Evolutionary conservation across 2,329 filamentous ascomycete species (phyloP), one percentile per base, ranked within the genome.

Genomic region (Microsporum audouinii): DNA sequence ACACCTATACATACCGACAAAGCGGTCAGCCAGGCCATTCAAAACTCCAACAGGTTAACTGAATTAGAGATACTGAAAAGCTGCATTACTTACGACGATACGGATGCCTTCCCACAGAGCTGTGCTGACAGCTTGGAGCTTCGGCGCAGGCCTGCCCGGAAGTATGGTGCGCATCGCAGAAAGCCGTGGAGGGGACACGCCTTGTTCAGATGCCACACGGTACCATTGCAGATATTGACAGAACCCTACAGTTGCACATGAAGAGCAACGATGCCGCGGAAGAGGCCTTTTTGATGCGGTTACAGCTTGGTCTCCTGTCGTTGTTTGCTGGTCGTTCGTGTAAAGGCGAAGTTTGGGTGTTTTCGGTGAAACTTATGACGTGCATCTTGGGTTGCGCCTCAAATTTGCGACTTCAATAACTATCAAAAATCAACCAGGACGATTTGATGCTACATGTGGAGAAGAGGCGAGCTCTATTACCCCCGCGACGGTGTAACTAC

Each of bases 91-190:
- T 77, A 89, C 88, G 73, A 89, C 84, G 66, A 92, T 81, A 67
- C 88, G 85, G 70, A 82, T 81, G 66, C 81, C 80, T 68, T 88
- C 82, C 87, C 88, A 94, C 71, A 83, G 80, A 72, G 85, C 87
- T 63, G 85, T 87, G 73, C 84, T 84, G 71, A 91, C 79, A 76
- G 87, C 85, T 80, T 91, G 88, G 70, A 89, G 85, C 79, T 84
- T 87, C 69, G 86, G 81, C 79, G 84, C 84, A 72, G 89, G 88
- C 78, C 86, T 84, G 73, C 89, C 89, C 65, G 89, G 89, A 68
- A 91, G 81, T 76, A 91, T 84, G 72, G 84, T 83, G 80, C 86
- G 85, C 88, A 91, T 91, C 74, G 77, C 84, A 77, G 73, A 23
- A 23, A 71, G 71, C 71, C 68, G 66, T 64, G 66, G 31, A 51